Base-by-base conservation (phyloP, 768 basidiomycete genomes). In the Kwoniella heveanensis region DNA sequence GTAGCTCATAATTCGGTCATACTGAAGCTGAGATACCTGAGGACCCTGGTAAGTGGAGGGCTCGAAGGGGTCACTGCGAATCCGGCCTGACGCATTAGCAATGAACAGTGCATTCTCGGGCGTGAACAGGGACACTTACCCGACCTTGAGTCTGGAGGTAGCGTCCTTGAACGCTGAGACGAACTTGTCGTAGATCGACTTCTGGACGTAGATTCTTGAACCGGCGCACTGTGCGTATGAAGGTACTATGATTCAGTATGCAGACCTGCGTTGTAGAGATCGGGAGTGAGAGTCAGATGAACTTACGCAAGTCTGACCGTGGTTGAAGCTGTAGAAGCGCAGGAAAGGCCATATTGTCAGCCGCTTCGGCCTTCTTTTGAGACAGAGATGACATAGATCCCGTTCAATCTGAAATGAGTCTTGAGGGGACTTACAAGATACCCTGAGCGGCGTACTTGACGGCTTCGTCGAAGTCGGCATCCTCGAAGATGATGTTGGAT, bases 31-130 rank as follows among this genome's bases (percentile, higher is more conserved):
- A 36, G 75, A 79, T 53, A 93, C 92, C 78, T 94, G 83, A 29
- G 94, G 93, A 1, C 94, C 94, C 39, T 88, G 90, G 71, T 86
- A 86, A 25, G 84, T 86, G 44, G 82, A 81, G 29, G 88, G 86
- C 71, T 90, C 88, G 72, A 92, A 88, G 2, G 90, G 91, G 80
- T 93, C 86, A 30, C 73, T 74, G 37, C 21, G 12, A 4, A 27
- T 44, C 17, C 9, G 4, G 39, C 26, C 1, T n/a, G 7, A 4
- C 44, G 22, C 2, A 17, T 64, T 32, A 55, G 47, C 30, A 46
- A n/a, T n/a, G n/a, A n/a, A n/a, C n/a, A n/a, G n/a, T n/a, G n/a
- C n/a, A n/a, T n/a, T n/a, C n/a, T n/a, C n/a, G n/a, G 10, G 19
- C 19, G 39, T 19, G 56, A 51, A 15, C n/a, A n/a, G n/a, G n/a